A percentile compares a stretch with the other conserved stretches of the same genome.
These are phyloP conservation scores for Phytophthora quininea DNA, from an alignment of 352 stramenopile genomes.

Conservation along the genomic window DNA sequence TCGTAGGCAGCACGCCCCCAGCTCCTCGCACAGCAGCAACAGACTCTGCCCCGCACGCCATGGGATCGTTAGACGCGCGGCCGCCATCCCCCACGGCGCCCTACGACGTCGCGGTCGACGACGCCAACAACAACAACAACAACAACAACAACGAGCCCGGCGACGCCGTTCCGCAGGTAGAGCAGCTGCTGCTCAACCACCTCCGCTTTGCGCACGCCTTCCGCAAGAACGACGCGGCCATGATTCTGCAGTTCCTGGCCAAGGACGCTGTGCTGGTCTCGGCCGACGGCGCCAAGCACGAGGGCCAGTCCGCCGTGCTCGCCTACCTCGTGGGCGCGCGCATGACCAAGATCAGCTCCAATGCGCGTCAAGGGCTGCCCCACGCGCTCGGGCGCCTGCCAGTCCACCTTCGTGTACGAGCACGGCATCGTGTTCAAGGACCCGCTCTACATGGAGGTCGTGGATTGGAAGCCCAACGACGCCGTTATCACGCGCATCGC, in stretches of 20 bases:
- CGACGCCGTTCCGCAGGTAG: conserved; percentile 28
- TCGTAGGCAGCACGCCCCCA: background rate
- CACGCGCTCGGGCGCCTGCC: conserved; percentile 46
- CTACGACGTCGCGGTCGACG: conserved; percentile 16
- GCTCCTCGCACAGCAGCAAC: too few species aligned
- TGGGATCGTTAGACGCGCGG: conserved; percentile 3
- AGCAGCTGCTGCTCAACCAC: conserved; percentile 65
- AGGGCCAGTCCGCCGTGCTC: conserved; percentile 70
- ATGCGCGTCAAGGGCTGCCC: conserved; percentile 72
- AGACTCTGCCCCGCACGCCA: background rate
- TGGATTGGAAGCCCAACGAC: conserved; percentile 60
- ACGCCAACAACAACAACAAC: background rate
- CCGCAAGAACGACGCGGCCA: conserved; percentile 76
- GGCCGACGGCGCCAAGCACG: conserved; percentile 45
- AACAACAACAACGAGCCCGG: too few species aligned
- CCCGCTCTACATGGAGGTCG: conserved; percentile 67
- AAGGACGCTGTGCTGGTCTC: conserved; percentile 62
- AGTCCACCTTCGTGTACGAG: conserved; percentile 81
- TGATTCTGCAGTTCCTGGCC: conserved; percentile 69
- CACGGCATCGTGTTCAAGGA: conserved; percentile 75
- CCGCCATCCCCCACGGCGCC: conserved; percentile 14
- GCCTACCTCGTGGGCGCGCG: conserved; percentile 68
- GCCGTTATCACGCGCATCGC: conserved; percentile 43
- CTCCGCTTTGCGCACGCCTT: conserved; percentile 68
- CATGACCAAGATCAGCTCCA: conserved; percentile 74